Evolutionary conservation across 306 rosid genomes (phyloP), one percentile per base, ranked within the genome.

Genomic region (Inga oerstediana): DNA sequence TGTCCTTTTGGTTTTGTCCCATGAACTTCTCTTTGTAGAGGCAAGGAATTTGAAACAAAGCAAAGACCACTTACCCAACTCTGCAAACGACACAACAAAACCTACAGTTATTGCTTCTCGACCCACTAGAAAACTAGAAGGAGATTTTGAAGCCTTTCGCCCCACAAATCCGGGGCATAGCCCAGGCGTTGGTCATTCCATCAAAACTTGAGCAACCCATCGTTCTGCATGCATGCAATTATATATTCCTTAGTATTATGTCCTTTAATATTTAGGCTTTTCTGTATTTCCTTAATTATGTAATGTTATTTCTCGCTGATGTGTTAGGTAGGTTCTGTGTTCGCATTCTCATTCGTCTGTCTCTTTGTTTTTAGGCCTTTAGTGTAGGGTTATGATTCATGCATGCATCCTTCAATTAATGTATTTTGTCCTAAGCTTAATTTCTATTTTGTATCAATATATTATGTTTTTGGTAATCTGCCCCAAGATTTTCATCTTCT

Each of bases 111-210:
- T 62, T 66, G 72, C 65, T 37, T 64, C 6, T 64, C 84, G 32
- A 41, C 27, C 61, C 69, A 37, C 27, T 43, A 80, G 82, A 76
- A 82, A 19, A 22, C 22, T 87, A 32, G 39, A 27, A 11, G 92
- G 86, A 39, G 76, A 69, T 70, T 90, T 78, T 13, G 91, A 85
- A 54, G 89, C 94, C 79, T 92, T 92, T 68, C 86, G 94, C 70
- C 93, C 98, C 19, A 94, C 97, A 9, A 82, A 83, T 32, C 94
- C 97, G 1, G 94, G 98, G 17, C 93, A 91, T 43, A 92, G 97
- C 67, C 98, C 98, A 0, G 94, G 98, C 13, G 89, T 93, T 51
- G 98, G 98, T 2, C 98, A 94, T 84, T 83, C 92, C 56, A 32
- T 91, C 83, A 83, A 87, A 69, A 80, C 78, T 84, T 88, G 83